Conservation (phyloP, 2,329 filamentous ascomycete genomes). For the Basipetospora chlamydospora region DNA sequence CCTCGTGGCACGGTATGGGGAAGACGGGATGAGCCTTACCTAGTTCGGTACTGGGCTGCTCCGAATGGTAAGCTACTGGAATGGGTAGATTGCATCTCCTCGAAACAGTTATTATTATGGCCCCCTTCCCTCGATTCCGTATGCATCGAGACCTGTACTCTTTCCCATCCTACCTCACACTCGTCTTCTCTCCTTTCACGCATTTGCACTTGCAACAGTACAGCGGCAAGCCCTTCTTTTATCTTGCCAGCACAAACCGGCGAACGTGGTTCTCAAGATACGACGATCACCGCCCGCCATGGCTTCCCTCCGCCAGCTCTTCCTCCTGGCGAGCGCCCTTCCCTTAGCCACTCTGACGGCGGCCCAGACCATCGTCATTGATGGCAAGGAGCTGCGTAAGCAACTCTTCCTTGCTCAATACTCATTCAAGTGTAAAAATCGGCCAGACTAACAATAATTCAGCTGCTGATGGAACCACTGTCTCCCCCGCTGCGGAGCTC, state of each 20-base stretch:
- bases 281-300: background rate
- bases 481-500: slow-evolving; percentile 3
- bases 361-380: slow-evolving; percentile 1
- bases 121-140: no score
- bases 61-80: no score
- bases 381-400: slow-evolving; percentile 1
- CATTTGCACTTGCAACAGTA: no score
- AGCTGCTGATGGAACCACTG: slow-evolving; percentile 1
- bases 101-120: no score
- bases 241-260: background rate
- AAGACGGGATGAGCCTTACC: no score
- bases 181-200: background rate
- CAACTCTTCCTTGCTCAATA: no score
- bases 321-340: slow-evolving; percentile 2
- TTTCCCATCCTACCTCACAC: background rate
- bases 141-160: no score
- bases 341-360: slow-evolving; percentile 1
- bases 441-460: background rate
- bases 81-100: no score
- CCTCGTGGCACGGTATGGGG: no score
- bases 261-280: no score
- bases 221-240: slow-evolving; percentile 4
- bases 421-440: no score
- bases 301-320: slow-evolving; percentile 1
- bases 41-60: no score